Evolutionary conservation across 352 stramenopile species (phyloP).

Genomic region (Pythium aristosporum): DNA sequence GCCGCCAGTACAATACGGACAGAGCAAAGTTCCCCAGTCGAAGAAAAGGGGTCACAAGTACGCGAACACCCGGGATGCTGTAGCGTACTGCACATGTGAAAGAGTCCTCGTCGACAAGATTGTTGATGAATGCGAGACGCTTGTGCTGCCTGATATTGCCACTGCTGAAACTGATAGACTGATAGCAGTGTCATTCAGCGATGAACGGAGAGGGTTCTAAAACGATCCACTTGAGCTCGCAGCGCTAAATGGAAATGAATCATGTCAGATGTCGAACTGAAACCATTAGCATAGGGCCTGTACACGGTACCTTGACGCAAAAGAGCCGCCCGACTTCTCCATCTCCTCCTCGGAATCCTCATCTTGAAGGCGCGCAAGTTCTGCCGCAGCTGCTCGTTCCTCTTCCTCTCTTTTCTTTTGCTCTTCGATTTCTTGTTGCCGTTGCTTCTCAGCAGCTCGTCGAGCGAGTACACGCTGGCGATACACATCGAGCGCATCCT

Average conservation of each 20-base stretch:
- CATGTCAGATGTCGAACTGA: not conserved
- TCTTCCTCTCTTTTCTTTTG: slow-evolving; percentile 39
- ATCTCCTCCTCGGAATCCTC: slow-evolving; percentile 51
- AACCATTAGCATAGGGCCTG: not conserved
- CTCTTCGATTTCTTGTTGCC: slow-evolving; percentile 41
- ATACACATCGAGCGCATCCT: slow-evolving; percentile 57
- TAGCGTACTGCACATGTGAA: too few relatives aligned
- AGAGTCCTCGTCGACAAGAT: too few relatives aligned
- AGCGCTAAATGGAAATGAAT: slow-evolving; percentile 26
- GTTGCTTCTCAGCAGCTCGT: slow-evolving; percentile 64
- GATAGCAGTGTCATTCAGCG: not conserved
- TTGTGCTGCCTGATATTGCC: too few relatives aligned
- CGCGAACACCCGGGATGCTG: too few relatives aligned
- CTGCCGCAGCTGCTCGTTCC: slow-evolving; percentile 26
- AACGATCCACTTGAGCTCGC: slow-evolving; percentile 60
- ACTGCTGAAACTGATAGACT: too few relatives aligned
- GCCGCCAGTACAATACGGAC: not conserved
- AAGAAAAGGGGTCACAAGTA: not conserved
- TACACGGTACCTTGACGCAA: slow-evolving; percentile 57
- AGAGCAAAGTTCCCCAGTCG: not conserved
- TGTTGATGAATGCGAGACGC: too few relatives aligned
- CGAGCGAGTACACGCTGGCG: slow-evolving; percentile 61
- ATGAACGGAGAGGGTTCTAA: slow-evolving; percentile 18
- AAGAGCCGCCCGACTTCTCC: slow-evolving; percentile 58
- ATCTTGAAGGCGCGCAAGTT: slow-evolving; percentile 2